These are phyloP conservation scores for Acer campestre DNA, from an alignment of 345 rosid species.

Conservation along the genomic window DNA sequence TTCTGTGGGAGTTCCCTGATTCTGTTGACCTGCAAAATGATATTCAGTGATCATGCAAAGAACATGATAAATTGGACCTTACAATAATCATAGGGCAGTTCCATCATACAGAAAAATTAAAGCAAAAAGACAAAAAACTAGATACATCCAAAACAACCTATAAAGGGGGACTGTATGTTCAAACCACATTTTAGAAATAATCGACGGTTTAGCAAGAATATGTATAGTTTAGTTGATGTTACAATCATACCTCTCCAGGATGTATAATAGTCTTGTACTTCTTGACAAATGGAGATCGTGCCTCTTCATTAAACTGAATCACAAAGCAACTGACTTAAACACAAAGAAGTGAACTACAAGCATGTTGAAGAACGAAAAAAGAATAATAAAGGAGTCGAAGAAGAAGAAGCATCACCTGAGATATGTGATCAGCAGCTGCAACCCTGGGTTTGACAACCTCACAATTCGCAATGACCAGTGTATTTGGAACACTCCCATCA, in stretches of 20 bases:
- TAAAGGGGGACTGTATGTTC: background rate
- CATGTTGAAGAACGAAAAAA: background rate
- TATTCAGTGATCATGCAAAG: background rate
- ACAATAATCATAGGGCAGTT: background rate
- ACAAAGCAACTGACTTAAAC: background rate
- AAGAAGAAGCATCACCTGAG: slow-evolving; percentile 50
- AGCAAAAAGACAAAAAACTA: background rate
- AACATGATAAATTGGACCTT: background rate
- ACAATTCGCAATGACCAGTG: slow-evolving; percentile 85
- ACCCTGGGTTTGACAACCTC: slow-evolving; percentile 85
- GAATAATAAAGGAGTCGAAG: background rate
- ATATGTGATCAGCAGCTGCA: slow-evolving; percentile 81
- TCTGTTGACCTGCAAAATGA: slow-evolving; percentile 80
- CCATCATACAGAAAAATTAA: slow-evolving; percentile 8
- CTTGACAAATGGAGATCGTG: slow-evolving; percentile 97
- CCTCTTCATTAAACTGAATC: slow-evolving; percentile 95
- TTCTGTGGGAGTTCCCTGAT: slow-evolving; percentile 97
- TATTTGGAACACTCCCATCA: slow-evolving; percentile 89
- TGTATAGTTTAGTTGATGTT: background rate
- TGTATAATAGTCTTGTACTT: slow-evolving; percentile 98
- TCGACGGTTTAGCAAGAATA: background rate
- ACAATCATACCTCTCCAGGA: slow-evolving; percentile 88
- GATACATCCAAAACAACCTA: background rate
- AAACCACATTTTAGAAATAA: background rate
- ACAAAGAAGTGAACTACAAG: background rate